Percentiles rank a stretch among this genome's conserved stretches.
phyloP scores from a whole-genome alignment of 2,329 filamentous ascomycete genomes.

The Cytospora paraplurivora region DNA sequence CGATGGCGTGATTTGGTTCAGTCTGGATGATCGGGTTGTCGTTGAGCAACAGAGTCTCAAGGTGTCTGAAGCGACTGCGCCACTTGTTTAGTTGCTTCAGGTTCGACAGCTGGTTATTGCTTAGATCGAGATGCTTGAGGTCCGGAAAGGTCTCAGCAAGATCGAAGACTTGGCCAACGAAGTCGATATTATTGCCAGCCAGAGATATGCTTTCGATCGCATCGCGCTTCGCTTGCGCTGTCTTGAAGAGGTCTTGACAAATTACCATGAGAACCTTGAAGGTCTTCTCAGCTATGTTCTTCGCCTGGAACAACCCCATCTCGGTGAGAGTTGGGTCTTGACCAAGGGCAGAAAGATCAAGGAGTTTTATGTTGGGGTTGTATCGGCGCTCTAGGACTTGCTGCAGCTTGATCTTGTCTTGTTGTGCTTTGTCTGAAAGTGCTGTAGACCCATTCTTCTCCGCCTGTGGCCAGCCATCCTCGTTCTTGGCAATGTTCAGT shows the following conservation, averaged over 20 bases:
- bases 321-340: slow-evolving; percentile 70
- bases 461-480: slow-evolving; percentile 43
- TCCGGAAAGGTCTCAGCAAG: slow-evolving; percentile 81
- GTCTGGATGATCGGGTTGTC: slow-evolving; percentile 76
- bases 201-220: slow-evolving; percentile 82
- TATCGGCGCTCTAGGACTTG: slow-evolving; percentile 76
- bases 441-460: slow-evolving; percentile 39
- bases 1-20: slow-evolving; percentile 62
- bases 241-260: slow-evolving; percentile 76
- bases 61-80: slow-evolving; percentile 74
- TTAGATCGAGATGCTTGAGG: slow-evolving; percentile 85
- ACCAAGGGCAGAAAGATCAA: slow-evolving; percentile 79
- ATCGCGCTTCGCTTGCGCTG: slow-evolving; percentile 69
- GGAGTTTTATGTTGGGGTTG: slow-evolving; percentile 67
- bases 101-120: slow-evolving; percentile 74
- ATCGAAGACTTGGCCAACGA: slow-evolving; percentile 71
- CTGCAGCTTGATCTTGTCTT: slow-evolving; percentile 70
- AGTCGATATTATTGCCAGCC: slow-evolving; percentile 75
- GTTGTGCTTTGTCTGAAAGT: slow-evolving; percentile 40
- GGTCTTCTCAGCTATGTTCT: slow-evolving; percentile 77
- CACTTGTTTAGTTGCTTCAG: slow-evolving; percentile 71
- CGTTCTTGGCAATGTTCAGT: slow-evolving; percentile 56
- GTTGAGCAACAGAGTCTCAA: slow-evolving; percentile 79
- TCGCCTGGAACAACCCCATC: slow-evolving; percentile 74
- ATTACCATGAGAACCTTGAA: slow-evolving; percentile 91